These are phyloP conservation scores for rapeseed (Brassica napus) DNA, from an alignment of 345 rosid species.

Conservation along the genomic window DNA sequence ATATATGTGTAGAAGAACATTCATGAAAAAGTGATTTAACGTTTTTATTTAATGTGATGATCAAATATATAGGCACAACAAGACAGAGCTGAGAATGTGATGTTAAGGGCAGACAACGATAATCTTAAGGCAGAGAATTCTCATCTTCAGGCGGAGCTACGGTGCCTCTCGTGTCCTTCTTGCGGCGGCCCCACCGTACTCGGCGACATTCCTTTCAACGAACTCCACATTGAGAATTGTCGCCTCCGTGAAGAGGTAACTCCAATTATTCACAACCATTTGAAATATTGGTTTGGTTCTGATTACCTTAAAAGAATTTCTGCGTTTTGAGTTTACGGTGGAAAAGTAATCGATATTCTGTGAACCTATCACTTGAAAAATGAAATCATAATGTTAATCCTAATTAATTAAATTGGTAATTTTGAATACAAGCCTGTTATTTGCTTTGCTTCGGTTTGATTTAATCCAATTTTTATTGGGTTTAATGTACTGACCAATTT, in stretches of 20 bases:
- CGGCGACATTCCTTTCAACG: conserved; percentile 70
- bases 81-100: conserved; percentile 73
- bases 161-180: conserved; percentile 65
- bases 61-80: conserved; percentile 72
- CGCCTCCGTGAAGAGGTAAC: conserved; percentile 85
- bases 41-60: not conserved
- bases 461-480: not conserved
- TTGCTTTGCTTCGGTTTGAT: not conserved
- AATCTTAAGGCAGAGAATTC: conserved; percentile 68
- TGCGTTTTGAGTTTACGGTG: not conserved
- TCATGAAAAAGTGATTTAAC: not conserved
- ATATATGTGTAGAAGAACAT: not conserved
- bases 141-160: conserved; percentile 69
- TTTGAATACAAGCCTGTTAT: not conserved
- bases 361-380: not conserved
- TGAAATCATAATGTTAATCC: not conserved
- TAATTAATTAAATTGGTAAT: not conserved
- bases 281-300: not conserved
- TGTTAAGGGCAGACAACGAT: conserved; percentile 83
- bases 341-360: not conserved
- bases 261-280: not conserved
- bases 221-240: conserved; percentile 79
- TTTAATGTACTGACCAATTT: not conserved
- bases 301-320: not conserved
- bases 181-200: conserved; percentile 77